Conservation (phyloP, 176 grass and related monocot species). For the Musa acuminata region DNA sequence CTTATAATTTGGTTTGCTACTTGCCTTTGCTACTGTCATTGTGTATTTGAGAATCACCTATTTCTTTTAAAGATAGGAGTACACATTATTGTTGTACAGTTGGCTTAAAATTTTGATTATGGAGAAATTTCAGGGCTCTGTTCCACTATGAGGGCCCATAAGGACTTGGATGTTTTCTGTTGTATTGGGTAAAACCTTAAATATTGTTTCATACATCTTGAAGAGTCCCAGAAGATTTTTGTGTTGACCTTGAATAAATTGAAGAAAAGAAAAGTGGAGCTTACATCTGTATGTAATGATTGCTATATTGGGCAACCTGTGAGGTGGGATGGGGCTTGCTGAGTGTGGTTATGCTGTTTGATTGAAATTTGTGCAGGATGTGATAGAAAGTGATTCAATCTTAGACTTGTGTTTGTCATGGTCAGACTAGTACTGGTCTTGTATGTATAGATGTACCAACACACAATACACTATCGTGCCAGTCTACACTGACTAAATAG, state of each 20-base stretch:
- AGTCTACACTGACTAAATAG: no score
- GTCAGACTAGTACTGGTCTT: no score
- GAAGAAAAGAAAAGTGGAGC: neutral
- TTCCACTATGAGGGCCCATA: neutral
- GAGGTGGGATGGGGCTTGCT: no score
- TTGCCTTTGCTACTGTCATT: neutral
- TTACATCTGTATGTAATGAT: no score
- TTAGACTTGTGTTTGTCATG: no score
- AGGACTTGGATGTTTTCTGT: neutral
- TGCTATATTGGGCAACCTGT: no score
- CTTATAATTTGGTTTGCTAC: neutral
- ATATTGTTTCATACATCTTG: neutral
- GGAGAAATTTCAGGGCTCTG: neutral
- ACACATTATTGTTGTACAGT: neutral
- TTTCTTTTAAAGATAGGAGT: neutral
- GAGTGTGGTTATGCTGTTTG: no score
- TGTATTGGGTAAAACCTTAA: neutral
- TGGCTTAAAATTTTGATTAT: neutral
- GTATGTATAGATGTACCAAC: no score
- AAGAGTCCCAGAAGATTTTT: neutral
- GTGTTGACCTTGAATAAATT: neutral
- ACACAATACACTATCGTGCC: no score
- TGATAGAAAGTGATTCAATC: no score
- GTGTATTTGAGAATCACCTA: neutral
- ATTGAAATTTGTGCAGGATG: no score